phyloP scores from a whole-genome alignment of 768 basidiomycete species.

The Mycena rosella region DNA sequence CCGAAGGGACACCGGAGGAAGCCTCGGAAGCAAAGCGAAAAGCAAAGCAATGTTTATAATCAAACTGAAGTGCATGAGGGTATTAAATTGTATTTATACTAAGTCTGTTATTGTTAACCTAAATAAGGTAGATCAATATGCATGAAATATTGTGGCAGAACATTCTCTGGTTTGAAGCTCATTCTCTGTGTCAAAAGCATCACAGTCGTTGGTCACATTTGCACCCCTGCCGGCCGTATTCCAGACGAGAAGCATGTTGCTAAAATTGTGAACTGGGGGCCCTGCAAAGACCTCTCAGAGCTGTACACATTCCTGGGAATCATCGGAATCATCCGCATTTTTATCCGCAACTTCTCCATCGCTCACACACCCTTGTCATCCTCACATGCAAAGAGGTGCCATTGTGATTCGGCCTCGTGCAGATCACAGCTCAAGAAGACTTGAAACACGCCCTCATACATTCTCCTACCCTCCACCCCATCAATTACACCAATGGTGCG shows the following conservation, averaged over 20 bases:
- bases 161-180: slow-evolving; percentile 42
- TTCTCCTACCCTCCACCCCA: slow-evolving; percentile 3
- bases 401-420: slow-evolving; percentile 45
- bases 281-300: slow-evolving; percentile 27
- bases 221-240: slow-evolving; percentile 48
- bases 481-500: background rate
- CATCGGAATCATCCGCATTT: slow-evolving; percentile 43
- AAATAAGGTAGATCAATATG: too few relatives aligned
- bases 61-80: too few relatives aligned
- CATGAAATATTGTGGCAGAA: slow-evolving; percentile 45
- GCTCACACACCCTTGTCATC: slow-evolving; percentile 39
- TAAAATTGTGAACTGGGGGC: slow-evolving; percentile 12
- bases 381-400: slow-evolving; percentile 45
- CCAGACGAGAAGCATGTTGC: slow-evolving; percentile 40
- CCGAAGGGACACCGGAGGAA: too few relatives aligned
- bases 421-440: slow-evolving; percentile 38
- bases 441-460: slow-evolving; percentile 9
- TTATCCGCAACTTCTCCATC: slow-evolving; percentile 47
- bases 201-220: slow-evolving; percentile 49
- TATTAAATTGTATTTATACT: too few relatives aligned
- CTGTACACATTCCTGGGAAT: slow-evolving; percentile 48
- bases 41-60: too few relatives aligned
- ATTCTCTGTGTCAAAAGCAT: slow-evolving; percentile 35
- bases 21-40: too few relatives aligned
- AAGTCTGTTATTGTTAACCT: too few relatives aligned